phyloP scores from a whole-genome alignment of 345 rosid species.

The Bruguiera sexangula region DNA sequence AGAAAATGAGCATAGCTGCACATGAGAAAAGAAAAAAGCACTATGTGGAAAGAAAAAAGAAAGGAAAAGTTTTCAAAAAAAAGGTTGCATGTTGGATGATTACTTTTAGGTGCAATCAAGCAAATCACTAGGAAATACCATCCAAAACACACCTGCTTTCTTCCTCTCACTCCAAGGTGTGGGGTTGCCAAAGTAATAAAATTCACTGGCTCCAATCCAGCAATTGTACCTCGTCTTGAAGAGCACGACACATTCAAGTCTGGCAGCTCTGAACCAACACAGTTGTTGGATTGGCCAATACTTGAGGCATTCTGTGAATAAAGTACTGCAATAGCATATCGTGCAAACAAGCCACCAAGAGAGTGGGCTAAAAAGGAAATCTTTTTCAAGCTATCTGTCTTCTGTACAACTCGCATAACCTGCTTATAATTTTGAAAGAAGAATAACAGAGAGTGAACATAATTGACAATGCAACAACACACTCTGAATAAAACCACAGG shows the following conservation, averaged over 20 bases:
- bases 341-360: conserved; percentile 94
- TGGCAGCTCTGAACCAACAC: conserved; percentile 26
- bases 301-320: conserved; percentile 42
- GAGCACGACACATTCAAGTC: conserved; percentile 28
- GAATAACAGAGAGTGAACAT: neutral
- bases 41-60: neutral
- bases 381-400: conserved; percentile 65
- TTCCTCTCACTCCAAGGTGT: conserved; percentile 98
- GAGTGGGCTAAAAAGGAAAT: conserved; percentile 96
- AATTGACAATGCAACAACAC: conserved; percentile 4
- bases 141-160: conserved; percentile 74
- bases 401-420: conserved; percentile 71
- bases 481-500: conserved; percentile 6
- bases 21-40: no score
- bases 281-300: conserved; percentile 28
- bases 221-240: conserved; percentile 53
- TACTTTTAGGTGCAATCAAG: neutral
- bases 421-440: conserved; percentile 25
- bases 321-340: conserved; percentile 78
- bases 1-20: no score
- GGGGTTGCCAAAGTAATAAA: conserved; percentile 98
- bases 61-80: neutral
- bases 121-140: conserved; percentile 1
- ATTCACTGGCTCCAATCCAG: conserved; percentile 87
- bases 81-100: neutral